These are phyloP conservation scores for Umbelopsis vinacea DNA, from an alignment of 192 early-diverging fungal species.

Conservation along the genomic window DNA sequence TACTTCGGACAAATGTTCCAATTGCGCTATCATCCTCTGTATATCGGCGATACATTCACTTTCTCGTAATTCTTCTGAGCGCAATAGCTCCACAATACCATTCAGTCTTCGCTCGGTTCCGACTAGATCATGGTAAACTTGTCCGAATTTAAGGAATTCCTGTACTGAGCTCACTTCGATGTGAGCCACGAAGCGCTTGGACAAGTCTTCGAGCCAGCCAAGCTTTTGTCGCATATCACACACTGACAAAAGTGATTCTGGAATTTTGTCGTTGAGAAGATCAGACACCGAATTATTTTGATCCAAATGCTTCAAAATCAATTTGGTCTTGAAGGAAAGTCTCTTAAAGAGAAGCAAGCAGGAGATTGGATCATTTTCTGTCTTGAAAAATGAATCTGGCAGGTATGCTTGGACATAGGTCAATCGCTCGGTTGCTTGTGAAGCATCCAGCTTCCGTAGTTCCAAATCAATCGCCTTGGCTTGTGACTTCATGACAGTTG, in stretches of 20 bases:
- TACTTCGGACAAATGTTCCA: conserved; percentile 67
- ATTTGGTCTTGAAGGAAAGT: conserved; percentile 79
- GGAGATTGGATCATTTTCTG: conserved; percentile 78
- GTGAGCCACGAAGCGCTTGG: conserved; percentile 69
- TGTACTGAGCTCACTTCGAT: conserved; percentile 70
- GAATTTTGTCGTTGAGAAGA: conserved; percentile 55
- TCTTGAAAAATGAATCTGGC: conserved; percentile 82
- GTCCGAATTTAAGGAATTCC: conserved; percentile 73
- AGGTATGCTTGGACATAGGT: conserved; percentile 73
- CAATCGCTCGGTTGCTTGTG: conserved; percentile 80
- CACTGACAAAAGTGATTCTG: conserved; percentile 56
- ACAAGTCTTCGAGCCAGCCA: conserved; percentile 67
- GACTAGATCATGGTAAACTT: conserved; percentile 76
- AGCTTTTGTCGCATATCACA: conserved; percentile 68
- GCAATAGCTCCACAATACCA: conserved; percentile 72
- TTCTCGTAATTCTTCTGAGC: conserved; percentile 78
- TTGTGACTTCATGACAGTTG: conserved; percentile 79
- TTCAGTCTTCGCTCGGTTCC: conserved; percentile 81
- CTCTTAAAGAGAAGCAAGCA: conserved; percentile 80
- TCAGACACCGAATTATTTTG: conserved; percentile 59
- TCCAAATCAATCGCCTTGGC: conserved; percentile 92
- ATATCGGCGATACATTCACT: conserved; percentile 69
- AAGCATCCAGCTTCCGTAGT: conserved; percentile 82
- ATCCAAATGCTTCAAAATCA: conserved; percentile 76
- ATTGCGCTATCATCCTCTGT: conserved; percentile 68